A percentile compares a stretch with the other conserved stretches of the same genome.
These are phyloP conservation scores for Rhynchospora breviuscula DNA, from an alignment of 176 grass and related monocot species.

Conservation along the genomic window DNA sequence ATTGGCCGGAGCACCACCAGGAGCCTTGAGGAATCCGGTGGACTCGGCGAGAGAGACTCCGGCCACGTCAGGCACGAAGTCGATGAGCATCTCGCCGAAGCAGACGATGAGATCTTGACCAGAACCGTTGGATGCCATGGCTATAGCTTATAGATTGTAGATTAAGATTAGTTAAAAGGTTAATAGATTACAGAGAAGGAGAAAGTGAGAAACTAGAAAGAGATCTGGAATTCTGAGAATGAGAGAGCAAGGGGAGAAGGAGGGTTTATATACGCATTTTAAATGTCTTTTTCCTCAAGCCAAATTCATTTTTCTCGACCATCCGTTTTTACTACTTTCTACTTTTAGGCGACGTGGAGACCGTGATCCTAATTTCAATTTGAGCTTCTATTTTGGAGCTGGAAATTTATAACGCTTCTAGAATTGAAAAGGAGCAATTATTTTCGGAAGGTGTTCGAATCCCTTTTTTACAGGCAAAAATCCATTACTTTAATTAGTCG, in stretches of 20 bases:
- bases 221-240: slow-evolving; percentile 7
- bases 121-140: slow-evolving; percentile 5
- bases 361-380: background rate
- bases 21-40: slow-evolving; percentile 72
- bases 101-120: slow-evolving; percentile 47
- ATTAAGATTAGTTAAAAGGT: background rate
- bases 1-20: slow-evolving; percentile 77
- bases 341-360: background rate
- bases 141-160: background rate
- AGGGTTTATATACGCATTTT: slow-evolving; percentile 19
- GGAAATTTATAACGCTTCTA: no score
- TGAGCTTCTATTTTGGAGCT: background rate
- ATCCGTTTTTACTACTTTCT: background rate
- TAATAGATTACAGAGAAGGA: background rate
- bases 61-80: slow-evolving; percentile 74
- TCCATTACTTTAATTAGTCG: background rate
- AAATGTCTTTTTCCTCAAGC: background rate
- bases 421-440: background rate
- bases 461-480: background rate
- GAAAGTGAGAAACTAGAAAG: no score
- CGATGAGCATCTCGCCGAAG: slow-evolving; percentile 91
- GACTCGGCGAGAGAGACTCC: slow-evolving; percentile 80
- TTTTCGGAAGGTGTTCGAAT: background rate
- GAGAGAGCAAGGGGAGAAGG: background rate
- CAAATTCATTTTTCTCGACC: background rate